Conservation (phyloP, 2,329 filamentous ascomycete genomes). For the Fusarium bulbicola region DNA sequence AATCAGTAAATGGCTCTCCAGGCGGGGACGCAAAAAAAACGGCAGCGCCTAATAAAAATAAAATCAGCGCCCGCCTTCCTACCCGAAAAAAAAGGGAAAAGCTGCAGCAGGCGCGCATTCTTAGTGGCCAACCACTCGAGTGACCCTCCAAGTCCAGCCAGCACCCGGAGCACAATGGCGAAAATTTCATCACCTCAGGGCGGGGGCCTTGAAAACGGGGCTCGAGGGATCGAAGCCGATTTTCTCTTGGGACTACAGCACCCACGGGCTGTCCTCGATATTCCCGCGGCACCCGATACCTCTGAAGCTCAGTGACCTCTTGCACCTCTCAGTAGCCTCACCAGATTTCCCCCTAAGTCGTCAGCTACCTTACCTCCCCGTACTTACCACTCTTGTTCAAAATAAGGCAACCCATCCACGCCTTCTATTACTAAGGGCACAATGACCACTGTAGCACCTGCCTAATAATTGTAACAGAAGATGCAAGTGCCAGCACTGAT, state of each 20-base stretch:
- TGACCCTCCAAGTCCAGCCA: conserved; percentile 23
- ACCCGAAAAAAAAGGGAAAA: conserved; percentile 35
- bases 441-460: conserved; percentile 1
- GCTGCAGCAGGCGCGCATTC: conserved; percentile 36
- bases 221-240: conserved; percentile 8
- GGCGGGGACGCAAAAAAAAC: conserved; percentile 34
- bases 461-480: neutral
- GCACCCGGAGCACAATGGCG: conserved; percentile 4
- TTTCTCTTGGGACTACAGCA: conserved; percentile 13
- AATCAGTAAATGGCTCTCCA: conserved; percentile 45
- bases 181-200: conserved; percentile 29
- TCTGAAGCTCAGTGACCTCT: neutral
- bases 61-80: conserved; percentile 21
- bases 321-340: conserved; percentile 4
- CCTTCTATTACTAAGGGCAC: conserved; percentile 4
- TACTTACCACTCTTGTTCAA: neutral
- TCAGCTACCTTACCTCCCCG: neutral
- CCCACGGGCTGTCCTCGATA: neutral
- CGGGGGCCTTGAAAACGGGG: conserved; percentile 33
- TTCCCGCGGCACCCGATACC: conserved; percentile 11
- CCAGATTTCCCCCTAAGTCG: neutral
- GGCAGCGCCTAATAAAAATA: conserved; percentile 25
- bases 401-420: neutral
- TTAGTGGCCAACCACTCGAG: conserved; percentile 25
- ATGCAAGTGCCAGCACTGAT: neutral